phyloP scores from a whole-genome alignment of 768 basidiomycete species.

The Flagelloscypha sp. region DNA sequence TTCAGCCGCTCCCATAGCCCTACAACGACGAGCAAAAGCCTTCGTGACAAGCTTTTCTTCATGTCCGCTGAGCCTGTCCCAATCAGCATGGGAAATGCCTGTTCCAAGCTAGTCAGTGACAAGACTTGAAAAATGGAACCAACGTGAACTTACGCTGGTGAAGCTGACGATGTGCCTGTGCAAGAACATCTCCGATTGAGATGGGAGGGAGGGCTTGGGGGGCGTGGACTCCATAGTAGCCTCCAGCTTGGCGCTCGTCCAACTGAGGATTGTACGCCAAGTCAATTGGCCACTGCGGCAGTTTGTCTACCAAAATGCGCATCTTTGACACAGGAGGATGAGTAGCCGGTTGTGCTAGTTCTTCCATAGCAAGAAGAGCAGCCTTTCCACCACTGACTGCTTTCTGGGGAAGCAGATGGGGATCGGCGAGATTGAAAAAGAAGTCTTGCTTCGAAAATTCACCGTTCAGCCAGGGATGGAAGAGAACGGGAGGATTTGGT shows the following conservation, averaged over 20 bases:
- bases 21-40: constrained; percentile 33
- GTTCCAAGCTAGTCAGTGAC: too few relatives aligned
- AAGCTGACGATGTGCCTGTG: constrained; percentile 39
- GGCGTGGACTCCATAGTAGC: constrained; percentile 14
- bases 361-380: constrained; percentile 29
- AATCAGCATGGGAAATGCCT: constrained; percentile 34
- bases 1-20: constrained; percentile 16
- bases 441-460: constrained; percentile 37
- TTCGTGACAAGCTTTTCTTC: constrained; percentile 25
- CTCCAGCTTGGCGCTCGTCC: constrained; percentile 6
- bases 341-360: constrained; percentile 46
- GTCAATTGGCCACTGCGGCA: constrained; percentile 57
- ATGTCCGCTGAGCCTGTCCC: constrained; percentile 21
- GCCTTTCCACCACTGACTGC: constrained; percentile 31
- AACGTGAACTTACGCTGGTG: too few relatives aligned
- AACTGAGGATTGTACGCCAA: constrained; percentile 29
- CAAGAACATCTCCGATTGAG: constrained; percentile 50
- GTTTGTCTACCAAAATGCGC: constrained; percentile 46
- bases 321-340: constrained; percentile 46
- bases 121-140: too few relatives aligned
- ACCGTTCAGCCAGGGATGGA: constrained; percentile 50
- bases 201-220: constrained; percentile 30
- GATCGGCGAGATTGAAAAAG: constrained; percentile 47
- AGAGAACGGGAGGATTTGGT: constrained; percentile 14
- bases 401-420: constrained; percentile 36